Evolutionary conservation across 2,329 filamentous ascomycete genomes (phyloP), one percentile per base, ranked within the genome.

Genomic region (Neospermospora avenae): DNA sequence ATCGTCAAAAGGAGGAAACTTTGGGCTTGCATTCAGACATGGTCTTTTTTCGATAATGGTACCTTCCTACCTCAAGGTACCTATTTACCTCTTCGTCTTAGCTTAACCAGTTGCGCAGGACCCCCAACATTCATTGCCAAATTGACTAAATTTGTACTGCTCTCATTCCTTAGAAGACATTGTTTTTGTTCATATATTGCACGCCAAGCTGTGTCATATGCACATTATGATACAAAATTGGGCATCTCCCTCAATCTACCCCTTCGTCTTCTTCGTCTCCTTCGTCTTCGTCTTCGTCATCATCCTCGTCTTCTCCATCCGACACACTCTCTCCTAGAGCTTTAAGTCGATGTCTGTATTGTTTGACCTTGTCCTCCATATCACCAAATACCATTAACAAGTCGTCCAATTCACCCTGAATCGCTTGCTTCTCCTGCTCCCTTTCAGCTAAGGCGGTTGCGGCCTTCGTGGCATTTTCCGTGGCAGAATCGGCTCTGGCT

Each of bases 351-450:
- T 68, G 62, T 81, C 90, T 93, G 71, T 93, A 91, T 67, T 84
- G 85, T 44, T 81, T 80, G 52, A 85, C 79, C 76, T 93, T 93
- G 57, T 91, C 88, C 74, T 95, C 90, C 18, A 92, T 71, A 70
- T 95, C 90, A 14, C 84, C 86, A 74, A 93, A 91, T 4, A 95
- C 87, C 77, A 93, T 89, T 37, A 95, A 77, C 57, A 93, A 78
- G 72, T 95, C 90, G 67, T 95, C 90, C 48, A 93, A 78, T 73
- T 95, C 90, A 2, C 83, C 80, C 71, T 93, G 90, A 4, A 82
- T 81, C 1, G 81, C 76, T 62, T 84, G 80, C 58, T 83, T 85
- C 60, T 88, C 85, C 61, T 84, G 81, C 66, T 86, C 84, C 63
- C 83, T 86, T 64, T 81, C 76, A 11, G 68, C 65, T 22, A 73